These are phyloP conservation scores for Botryosphaeria dothidea DNA, from an alignment of 2,329 filamentous ascomycete genomes.

Conservation along the genomic window DNA sequence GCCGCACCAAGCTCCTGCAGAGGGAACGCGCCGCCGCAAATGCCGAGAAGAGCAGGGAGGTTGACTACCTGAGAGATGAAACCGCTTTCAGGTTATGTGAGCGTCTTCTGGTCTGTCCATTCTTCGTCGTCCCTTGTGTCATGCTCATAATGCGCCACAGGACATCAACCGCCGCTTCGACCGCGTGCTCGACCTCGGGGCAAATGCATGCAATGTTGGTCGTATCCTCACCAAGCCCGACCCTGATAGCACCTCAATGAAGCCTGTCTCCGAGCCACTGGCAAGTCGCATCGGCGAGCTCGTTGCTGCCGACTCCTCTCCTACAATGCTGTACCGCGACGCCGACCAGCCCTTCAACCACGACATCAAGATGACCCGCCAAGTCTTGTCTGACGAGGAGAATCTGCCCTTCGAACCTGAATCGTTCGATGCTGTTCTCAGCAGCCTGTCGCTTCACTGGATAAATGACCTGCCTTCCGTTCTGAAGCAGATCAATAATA, in stretches of 20 bases:
- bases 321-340: constrained; percentile 77
- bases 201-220: constrained; percentile 93
- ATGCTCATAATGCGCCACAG: constrained; percentile 44
- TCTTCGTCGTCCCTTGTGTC: not conserved
- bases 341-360: constrained; percentile 72
- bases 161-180: constrained; percentile 91
- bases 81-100: constrained; percentile 83
- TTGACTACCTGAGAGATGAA: constrained; percentile 93
- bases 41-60: constrained; percentile 70
- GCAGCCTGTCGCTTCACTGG: constrained; percentile 91
- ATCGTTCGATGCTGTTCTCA: constrained; percentile 87
- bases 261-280: constrained; percentile 65
- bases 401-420: constrained; percentile 72
- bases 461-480: constrained; percentile 92
- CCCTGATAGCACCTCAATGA: constrained; percentile 65
- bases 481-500: constrained; percentile 78
- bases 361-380: constrained; percentile 69
- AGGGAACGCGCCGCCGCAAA: constrained; percentile 80
- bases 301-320: constrained; percentile 79
- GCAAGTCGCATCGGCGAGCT: constrained; percentile 71
- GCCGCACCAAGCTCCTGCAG: constrained; percentile 82
- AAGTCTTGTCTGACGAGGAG: constrained; percentile 74
- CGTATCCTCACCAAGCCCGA: constrained; percentile 67
- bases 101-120: constrained; percentile 67
- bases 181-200: constrained; percentile 85